Evolutionary conservation across 805 yeast genomes (phyloP).

Genomic region (Zygoascus ofunaensis): DNA sequence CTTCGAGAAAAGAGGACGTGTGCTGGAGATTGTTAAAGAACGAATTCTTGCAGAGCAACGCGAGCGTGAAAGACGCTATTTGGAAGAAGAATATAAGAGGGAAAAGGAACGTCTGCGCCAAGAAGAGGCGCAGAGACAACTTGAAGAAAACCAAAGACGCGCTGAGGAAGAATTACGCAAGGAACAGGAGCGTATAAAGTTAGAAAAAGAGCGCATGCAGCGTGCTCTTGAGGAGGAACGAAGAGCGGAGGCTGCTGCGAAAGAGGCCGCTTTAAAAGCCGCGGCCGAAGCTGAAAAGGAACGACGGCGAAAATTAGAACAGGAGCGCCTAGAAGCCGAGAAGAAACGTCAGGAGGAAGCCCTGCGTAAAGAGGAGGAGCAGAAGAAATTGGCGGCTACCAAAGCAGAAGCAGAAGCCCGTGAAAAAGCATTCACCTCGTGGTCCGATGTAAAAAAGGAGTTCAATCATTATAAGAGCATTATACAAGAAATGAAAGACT

Average conservation of each 20-base stretch:
- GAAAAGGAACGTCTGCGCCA: slow-evolving; percentile 4
- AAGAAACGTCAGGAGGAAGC: slow-evolving; percentile 11
- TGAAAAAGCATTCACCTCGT: slow-evolving; percentile 17
- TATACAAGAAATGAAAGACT: slow-evolving; percentile 39
- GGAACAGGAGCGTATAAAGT: slow-evolving; percentile 4
- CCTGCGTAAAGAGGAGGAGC: background rate
- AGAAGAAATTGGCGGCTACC: slow-evolving; percentile 11
- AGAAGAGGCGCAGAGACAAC: slow-evolving; percentile 8
- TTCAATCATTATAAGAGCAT: slow-evolving; percentile 25
- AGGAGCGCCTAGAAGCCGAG: slow-evolving; percentile 11
- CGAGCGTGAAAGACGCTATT: slow-evolving; percentile 7
- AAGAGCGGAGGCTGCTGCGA: slow-evolving; percentile 9
- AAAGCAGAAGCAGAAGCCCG: slow-evolving; percentile 14
- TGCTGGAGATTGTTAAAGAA: background rate
- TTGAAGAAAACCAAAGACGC: slow-evolving; percentile 8
- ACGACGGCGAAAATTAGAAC: slow-evolving; percentile 13
- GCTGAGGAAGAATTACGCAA: slow-evolving; percentile 11
- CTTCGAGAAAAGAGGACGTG: background rate
- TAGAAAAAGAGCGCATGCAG: slow-evolving; percentile 18
- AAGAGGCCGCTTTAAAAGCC: slow-evolving; percentile 18
- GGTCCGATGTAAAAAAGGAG: slow-evolving; percentile 24
- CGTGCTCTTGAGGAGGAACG: slow-evolving; percentile 11
- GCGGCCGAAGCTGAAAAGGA: slow-evolving; percentile 19
- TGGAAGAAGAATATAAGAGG: slow-evolving; percentile 8
- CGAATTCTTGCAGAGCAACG: slow-evolving; percentile 3